Conservation (phyloP, 257 asterid species). For the Scutellaria minor region DNA sequence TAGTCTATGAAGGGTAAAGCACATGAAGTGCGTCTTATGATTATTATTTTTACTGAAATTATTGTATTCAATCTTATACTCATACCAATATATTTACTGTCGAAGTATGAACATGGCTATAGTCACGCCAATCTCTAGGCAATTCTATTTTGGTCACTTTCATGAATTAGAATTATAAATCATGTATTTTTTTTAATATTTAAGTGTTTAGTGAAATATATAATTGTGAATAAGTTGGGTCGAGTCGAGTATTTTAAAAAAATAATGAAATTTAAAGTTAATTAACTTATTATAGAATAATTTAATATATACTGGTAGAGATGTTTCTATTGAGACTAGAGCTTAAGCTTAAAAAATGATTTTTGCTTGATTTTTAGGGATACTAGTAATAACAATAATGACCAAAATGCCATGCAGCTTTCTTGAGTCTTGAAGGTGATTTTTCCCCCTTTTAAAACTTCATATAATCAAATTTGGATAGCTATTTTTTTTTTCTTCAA, state of each 20-base stretch:
- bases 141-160: too few species aligned
- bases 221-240: background rate
- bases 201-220: background rate
- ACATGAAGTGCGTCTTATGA: constrained; percentile 25
- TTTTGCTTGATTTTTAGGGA: too few species aligned
- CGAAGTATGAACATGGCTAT: background rate
- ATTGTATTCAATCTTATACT: background rate
- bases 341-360: too few species aligned
- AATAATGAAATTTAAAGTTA: background rate
- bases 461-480: too few species aligned
- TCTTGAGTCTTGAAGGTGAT: constrained; percentile 14
- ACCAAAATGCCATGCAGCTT: background rate
- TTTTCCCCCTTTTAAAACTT: too few species aligned
- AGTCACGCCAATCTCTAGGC: background rate
- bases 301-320: too few species aligned
- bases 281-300: too few species aligned
- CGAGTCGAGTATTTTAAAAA: too few species aligned
- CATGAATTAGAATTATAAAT: background rate
- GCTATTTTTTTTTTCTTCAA: background rate
- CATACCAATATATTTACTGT: background rate
- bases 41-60: constrained; percentile 18
- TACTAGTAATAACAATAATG: too few species aligned
- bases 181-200: background rate
- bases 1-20: constrained; percentile 34
- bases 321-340: too few species aligned